phyloP scores from a whole-genome alignment of 2,329 filamentous ascomycete genomes.

The Aspergillus ochraceus region DNA sequence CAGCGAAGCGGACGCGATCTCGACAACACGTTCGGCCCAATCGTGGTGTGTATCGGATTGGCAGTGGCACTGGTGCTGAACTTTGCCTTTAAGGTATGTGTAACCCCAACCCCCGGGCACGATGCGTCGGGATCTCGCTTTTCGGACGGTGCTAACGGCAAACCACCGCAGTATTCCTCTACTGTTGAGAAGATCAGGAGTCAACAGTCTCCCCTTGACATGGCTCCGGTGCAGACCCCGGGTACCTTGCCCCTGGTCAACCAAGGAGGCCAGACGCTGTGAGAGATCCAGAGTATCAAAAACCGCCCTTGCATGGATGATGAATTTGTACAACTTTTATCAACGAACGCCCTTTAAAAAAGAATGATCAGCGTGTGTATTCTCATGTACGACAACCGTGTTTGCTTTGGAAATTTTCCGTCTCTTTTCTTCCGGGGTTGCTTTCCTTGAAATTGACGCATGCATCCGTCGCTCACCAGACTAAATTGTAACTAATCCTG shows the following conservation, averaged over 20 bases:
- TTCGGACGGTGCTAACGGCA: constrained; percentile 6
- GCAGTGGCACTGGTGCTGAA: constrained; percentile 79
- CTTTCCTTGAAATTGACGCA: neutral
- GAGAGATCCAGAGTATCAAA: neutral
- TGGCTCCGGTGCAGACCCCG: neutral
- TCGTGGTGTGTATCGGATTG: constrained; percentile 78
- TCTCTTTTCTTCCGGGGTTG: neutral
- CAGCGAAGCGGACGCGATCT: constrained; percentile 89
- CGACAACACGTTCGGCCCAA: constrained; percentile 81
- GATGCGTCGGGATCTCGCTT: neutral
- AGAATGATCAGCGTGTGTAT: neutral
- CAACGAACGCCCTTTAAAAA: neutral
- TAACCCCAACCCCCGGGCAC: neutral
- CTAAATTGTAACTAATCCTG: neutral
- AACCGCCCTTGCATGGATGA: neutral
- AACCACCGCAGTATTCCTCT: constrained; percentile 30
- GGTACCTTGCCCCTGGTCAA: constrained; percentile 14
- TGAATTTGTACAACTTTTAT: neutral
- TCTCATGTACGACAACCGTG: neutral
- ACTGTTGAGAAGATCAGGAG: constrained; percentile 24
- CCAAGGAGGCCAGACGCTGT: constrained; percentile 24
- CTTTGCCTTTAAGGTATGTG: constrained; percentile 71
- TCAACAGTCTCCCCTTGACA: constrained; percentile 10
- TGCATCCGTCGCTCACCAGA: neutral
- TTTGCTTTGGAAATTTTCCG: neutral